Evolutionary conservation across 768 basidiomycete species (phyloP).

Genomic region (Suillus weaverae): DNA sequence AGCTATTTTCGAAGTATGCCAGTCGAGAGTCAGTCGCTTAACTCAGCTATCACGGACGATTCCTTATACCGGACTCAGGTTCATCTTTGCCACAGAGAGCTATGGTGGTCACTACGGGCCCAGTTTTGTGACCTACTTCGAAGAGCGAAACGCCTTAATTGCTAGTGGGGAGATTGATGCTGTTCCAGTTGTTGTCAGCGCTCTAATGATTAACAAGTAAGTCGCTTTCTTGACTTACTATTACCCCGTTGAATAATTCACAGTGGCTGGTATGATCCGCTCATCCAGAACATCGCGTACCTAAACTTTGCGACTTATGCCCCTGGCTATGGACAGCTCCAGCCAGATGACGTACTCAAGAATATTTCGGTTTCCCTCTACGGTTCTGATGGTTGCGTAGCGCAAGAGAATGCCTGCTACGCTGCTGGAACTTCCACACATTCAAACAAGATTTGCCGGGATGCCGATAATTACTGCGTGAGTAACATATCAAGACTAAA

Average conservation of each 20-base stretch:
- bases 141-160: constrained; percentile 59
- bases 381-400: constrained; percentile 49
- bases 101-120: constrained; percentile 73
- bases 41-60: background rate
- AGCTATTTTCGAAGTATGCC: constrained; percentile 49
- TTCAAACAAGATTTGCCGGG: constrained; percentile 50
- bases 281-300: constrained; percentile 62
- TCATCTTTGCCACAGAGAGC: constrained; percentile 64
- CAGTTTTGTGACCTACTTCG: constrained; percentile 62
- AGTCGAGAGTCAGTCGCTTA: constrained; percentile 48
- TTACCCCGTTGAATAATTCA: background rate
- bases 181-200: constrained; percentile 53
- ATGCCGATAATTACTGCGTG: constrained; percentile 59
- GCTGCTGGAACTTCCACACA: constrained; percentile 46
- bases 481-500: constrained; percentile 18
- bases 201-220: constrained; percentile 67
- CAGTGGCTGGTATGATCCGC: constrained; percentile 68
- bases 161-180: constrained; percentile 43
- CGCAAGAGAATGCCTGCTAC: constrained; percentile 56
- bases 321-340: constrained; percentile 67
- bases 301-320: constrained; percentile 60
- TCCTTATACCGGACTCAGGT: constrained; percentile 35
- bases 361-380: constrained; percentile 52
- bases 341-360: constrained; percentile 44
- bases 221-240: background rate